Evolutionary conservation across 2,329 filamentous ascomycete species (phyloP).

Genomic region (Exserohilum rostratum): DNA sequence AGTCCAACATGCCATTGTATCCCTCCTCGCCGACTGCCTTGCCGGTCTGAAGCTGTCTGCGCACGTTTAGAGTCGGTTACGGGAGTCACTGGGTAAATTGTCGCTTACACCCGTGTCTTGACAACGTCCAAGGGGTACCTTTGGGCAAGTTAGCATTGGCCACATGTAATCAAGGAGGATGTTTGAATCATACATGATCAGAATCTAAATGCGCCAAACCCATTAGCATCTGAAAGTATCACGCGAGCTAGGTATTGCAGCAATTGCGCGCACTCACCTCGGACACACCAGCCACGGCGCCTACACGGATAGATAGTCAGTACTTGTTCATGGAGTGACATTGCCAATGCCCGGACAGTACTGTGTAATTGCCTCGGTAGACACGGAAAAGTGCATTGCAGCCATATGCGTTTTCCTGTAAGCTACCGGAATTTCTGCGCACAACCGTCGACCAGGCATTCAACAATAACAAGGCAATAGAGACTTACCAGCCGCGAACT

Average conservation of each 20-base stretch:
- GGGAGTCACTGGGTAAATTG: constrained; percentile 5
- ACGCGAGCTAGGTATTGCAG: constrained; percentile 13
- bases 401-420: constrained; percentile 4
- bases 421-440: constrained; percentile 5
- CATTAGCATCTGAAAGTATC: constrained; percentile 34
- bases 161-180: neutral
- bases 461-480: constrained; percentile 35
- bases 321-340: constrained; percentile 20
- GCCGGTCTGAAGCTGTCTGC: constrained; percentile 84
- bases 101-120: constrained; percentile 89
- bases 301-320: constrained; percentile 53
- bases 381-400: neutral
- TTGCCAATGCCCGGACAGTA: neutral
- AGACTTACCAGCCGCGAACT: constrained; percentile 84
- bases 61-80: constrained; percentile 31
- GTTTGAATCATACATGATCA: constrained; percentile 70
- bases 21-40: constrained; percentile 74
- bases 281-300: constrained; percentile 95
- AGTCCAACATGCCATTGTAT: constrained; percentile 98
- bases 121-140: constrained; percentile 99
- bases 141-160: constrained; percentile 18
- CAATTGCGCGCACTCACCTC: constrained; percentile 69
- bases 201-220: constrained; percentile 64
- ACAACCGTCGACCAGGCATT: constrained; percentile 22
- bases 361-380: neutral